These are phyloP conservation scores for Penicillium daleae DNA, from an alignment of 495 filamentous ascomycete genomes.

Conservation along the genomic window DNA sequence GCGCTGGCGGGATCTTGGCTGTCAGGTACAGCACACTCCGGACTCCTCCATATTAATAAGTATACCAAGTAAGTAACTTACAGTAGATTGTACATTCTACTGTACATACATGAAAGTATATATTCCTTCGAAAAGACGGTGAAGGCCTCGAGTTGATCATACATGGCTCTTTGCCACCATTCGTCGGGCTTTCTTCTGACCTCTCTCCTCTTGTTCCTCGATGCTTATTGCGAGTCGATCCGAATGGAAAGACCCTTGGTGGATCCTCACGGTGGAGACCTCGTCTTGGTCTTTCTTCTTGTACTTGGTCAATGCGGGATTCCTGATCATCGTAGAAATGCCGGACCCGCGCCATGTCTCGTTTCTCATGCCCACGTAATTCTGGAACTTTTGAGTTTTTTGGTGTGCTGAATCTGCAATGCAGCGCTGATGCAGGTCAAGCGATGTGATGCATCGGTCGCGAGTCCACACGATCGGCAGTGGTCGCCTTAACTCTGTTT, in stretches of 20 bases:
- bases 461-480: neutral
- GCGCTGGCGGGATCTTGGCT: neutral
- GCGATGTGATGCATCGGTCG: constrained; percentile 14
- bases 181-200: neutral
- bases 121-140: constrained; percentile 3
- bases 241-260: constrained; percentile 2
- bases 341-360: too few relatives aligned
- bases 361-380: too few relatives aligned
- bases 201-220: neutral
- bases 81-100: neutral
- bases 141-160: neutral
- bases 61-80: neutral
- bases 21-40: neutral
- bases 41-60: too few relatives aligned
- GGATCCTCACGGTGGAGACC: neutral
- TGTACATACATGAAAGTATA: too few relatives aligned
- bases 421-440: neutral
- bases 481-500: constrained; percentile 2
- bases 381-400: neutral
- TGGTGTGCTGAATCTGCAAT: neutral
- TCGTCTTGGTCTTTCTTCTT: neutral
- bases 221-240: neutral
- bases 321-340: too few relatives aligned
- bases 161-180: neutral
- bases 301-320: neutral